A percentile compares a stretch with the other conserved stretches of the same genome.
These are phyloP conservation scores for Rhodomyrtus psidioides DNA, from an alignment of 441 rosid species.

Conservation along the genomic window DNA sequence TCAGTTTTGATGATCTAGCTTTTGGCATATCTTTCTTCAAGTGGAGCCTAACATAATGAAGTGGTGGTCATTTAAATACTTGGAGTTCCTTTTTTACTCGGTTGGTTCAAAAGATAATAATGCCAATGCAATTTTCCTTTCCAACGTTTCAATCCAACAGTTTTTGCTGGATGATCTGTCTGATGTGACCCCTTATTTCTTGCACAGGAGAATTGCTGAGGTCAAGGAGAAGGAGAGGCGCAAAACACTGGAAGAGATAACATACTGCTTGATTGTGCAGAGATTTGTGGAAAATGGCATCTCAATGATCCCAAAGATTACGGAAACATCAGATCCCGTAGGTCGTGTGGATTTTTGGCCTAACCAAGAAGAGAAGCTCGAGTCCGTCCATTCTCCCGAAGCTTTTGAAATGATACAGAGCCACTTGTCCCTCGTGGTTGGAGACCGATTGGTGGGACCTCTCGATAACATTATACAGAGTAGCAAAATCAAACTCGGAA, in stretches of 20 bases:
- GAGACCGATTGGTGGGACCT: slow-evolving; percentile 67
- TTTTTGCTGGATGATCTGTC: not conserved
- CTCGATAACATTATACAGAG: slow-evolving; percentile 58
- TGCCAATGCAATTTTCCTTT: not conserved
- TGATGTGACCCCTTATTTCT: not conserved
- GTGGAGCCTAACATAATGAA: not conserved
- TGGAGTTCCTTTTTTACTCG: not conserved
- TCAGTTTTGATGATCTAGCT: not conserved
- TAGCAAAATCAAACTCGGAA: slow-evolving; percentile 84
- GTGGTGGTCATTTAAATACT: not conserved
- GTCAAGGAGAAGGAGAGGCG: slow-evolving; percentile 68
- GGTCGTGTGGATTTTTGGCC: slow-evolving; percentile 90
- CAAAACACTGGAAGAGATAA: slow-evolving; percentile 63
- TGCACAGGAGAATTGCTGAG: slow-evolving; percentile 73
- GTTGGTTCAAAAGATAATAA: not conserved
- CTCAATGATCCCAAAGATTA: slow-evolving; percentile 68
- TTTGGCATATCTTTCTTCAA: not conserved
- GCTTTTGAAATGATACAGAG: slow-evolving; percentile 89
- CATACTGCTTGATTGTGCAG: slow-evolving; percentile 77
- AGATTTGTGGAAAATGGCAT: slow-evolving; percentile 55
- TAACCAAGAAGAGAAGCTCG: slow-evolving; percentile 79
- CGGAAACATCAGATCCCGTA: slow-evolving; percentile 55
- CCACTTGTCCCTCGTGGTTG: slow-evolving; percentile 69
- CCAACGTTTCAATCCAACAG: not conserved
- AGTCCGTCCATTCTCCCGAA: slow-evolving; percentile 79